Percentiles rank a stretch among this genome's conserved stretches.
Evolutionary conservation across 257 asterid genomes (phyloP).

Genomic region (Handroanthus guayacan): DNA sequence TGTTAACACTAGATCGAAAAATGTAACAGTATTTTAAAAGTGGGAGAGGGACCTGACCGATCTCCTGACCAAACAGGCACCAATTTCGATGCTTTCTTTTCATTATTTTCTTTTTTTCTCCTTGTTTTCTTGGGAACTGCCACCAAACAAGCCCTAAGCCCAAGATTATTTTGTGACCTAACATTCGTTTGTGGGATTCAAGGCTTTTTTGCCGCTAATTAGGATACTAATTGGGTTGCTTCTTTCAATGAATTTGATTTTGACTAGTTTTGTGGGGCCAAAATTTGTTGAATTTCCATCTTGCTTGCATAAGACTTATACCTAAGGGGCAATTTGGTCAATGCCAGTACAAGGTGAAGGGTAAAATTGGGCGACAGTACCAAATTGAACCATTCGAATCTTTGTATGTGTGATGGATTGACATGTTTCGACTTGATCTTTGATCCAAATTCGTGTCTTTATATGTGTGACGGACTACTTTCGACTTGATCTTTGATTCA

Average conservation of each 20-base stretch:
- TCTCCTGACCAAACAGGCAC: slow-evolving; percentile 46
- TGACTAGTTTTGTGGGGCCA: slow-evolving; percentile 35
- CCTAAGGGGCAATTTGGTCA: background rate
- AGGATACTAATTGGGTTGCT: slow-evolving; percentile 27
- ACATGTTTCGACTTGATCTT: too few relatives aligned
- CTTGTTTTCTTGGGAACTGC: slow-evolving; percentile 41
- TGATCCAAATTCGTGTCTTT: too few relatives aligned
- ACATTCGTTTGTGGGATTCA: slow-evolving; percentile 39
- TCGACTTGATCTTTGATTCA: too few relatives aligned
- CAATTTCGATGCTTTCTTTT: slow-evolving; percentile 42
- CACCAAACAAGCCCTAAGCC: slow-evolving; percentile 32
- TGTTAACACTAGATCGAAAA: background rate
- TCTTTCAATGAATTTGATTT: slow-evolving; percentile 32
- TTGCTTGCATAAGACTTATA: background rate
- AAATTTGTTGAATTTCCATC: background rate
- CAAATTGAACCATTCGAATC: too few relatives aligned
- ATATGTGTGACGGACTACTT: too few relatives aligned
- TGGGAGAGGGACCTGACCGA: slow-evolving; percentile 13
- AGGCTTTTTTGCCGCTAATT: slow-evolving; percentile 33
- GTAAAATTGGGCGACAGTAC: too few relatives aligned
- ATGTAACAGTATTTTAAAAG: slow-evolving; percentile 8
- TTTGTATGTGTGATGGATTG: too few relatives aligned
- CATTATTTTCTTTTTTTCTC: background rate
- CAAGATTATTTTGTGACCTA: slow-evolving; percentile 39
- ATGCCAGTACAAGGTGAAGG: too few relatives aligned